Conservation (phyloP, 495 filamentous ascomycete genomes). For the Cudoniella acicularis region DNA sequence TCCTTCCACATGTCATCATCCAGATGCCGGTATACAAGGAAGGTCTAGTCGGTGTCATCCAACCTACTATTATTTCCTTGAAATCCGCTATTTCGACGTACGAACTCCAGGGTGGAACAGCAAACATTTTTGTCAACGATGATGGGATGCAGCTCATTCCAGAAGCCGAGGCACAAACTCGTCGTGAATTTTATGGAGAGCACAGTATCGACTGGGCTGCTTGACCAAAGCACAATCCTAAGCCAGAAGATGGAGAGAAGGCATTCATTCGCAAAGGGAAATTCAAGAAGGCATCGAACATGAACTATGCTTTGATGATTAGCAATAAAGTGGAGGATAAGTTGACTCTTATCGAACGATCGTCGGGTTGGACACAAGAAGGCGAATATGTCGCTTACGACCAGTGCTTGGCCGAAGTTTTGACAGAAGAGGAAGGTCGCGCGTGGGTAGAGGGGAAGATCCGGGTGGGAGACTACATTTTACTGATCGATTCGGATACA, state of each 20-base stretch:
- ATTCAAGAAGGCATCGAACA: conserved; percentile 74
- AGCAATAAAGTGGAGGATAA: conserved; percentile 59
- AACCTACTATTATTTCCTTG: conserved; percentile 57
- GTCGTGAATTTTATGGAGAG: conserved; percentile 63
- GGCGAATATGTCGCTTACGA: conserved; percentile 43
- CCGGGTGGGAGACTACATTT: conserved; percentile 75
- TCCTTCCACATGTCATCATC: conserved; percentile 66
- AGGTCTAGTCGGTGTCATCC: conserved; percentile 58
- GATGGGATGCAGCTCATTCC: conserved; percentile 61
- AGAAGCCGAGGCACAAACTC: conserved; percentile 49
- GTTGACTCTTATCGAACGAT: conserved; percentile 40
- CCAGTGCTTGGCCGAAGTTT: conserved; percentile 42
- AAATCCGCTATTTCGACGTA: conserved; percentile 65
- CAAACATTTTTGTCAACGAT: conserved; percentile 71
- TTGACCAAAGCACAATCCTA: conserved; percentile 47
- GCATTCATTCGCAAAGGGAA: conserved; percentile 57
- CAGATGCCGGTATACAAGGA: conserved; percentile 78
- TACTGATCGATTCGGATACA: conserved; percentile 74
- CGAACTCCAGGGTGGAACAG: conserved; percentile 65
- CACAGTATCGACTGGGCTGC: conserved; percentile 61
- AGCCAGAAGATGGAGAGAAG: conserved; percentile 27
- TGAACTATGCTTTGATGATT: conserved; percentile 63
- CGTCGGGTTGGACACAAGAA: conserved; percentile 44
- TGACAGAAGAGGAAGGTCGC: conserved; percentile 51
- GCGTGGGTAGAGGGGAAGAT: conserved; percentile 77